Evolutionary conservation across 176 grass and related monocot species (phyloP), one percentile per base, ranked within the genome.

Genomic region (Musa beccarii): DNA sequence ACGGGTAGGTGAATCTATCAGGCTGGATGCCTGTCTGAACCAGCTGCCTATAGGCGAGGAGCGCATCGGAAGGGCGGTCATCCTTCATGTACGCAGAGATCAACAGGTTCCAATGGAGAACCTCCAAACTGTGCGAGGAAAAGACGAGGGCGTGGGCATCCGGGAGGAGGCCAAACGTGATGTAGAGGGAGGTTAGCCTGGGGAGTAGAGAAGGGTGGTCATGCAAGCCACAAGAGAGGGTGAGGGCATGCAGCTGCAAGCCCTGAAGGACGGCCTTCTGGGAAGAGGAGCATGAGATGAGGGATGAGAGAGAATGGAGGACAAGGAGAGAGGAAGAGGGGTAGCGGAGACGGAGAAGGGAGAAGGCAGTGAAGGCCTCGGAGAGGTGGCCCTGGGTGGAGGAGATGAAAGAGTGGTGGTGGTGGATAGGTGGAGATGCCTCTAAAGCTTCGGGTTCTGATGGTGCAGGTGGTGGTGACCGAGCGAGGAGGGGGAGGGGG

Each of bases 1-100:
- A 79, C 10, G 85, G 82, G 73, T 91, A 91, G 1, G 85, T 87
- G 80, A 91, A 91, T 67, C 29, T 50, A 66, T 91, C 85, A 0
- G 79, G 82, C 69, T 62, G 0, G 15, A 85, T 85, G 63, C 76
- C 57, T 79, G 15, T 53, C 51, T 54, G 22, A 52, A 81, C 12
- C 79, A 81, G 64, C 70, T 67, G 26, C 22, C 63, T 75, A 12
- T 75, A 81, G 24, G 70, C 70, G 63, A 19, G 28, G 7, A 81
- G 22, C 10, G 59, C 69, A 66, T 75, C 49, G 49, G 69, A 75
- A 10, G 70, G 53, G 24, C 66, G 25, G 13, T n/a, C 79, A 14
- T 74, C 24, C 34, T 34, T 66, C n/a, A 86, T 74, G 70, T 59
- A 86, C 3, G 81, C 9, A 6, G 87, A 81, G 70, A 89, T 83